Evolutionary conservation across 441 rosid genomes (phyloP).

Genomic region (Flueggea neowawraea): DNA sequence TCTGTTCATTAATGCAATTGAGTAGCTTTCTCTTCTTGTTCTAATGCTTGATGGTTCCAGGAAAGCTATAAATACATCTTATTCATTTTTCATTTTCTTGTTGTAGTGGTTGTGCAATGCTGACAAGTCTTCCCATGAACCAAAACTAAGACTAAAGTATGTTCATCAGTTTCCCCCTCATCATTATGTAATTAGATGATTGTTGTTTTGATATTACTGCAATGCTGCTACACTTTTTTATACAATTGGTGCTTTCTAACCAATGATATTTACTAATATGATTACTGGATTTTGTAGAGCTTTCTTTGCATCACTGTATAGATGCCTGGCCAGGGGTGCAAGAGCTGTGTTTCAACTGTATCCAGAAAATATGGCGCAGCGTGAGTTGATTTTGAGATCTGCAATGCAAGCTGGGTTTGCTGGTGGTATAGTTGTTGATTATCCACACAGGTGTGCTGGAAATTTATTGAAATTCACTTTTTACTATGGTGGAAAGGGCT

Average conservation of each 20-base stretch:
- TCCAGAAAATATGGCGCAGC: slow-evolving; percentile 83
- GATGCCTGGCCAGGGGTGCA: slow-evolving; percentile 86
- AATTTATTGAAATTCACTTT: not conserved
- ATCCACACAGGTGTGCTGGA: slow-evolving; percentile 73
- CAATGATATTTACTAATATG: not conserved
- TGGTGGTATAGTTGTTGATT: slow-evolving; percentile 92
- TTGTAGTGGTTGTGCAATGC: slow-evolving; percentile 96
- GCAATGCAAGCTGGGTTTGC: slow-evolving; percentile 95
- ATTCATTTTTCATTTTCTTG: no score
- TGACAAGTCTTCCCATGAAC: slow-evolving; percentile 94
- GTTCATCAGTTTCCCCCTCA: slow-evolving; percentile 8
- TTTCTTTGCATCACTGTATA: slow-evolving; percentile 85
- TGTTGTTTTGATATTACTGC: no score
- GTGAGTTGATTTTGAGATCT: slow-evolving; percentile 71
- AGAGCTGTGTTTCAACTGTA: slow-evolving; percentile 89
- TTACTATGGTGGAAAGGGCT: not conserved
- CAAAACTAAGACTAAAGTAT: slow-evolving; percentile 82
- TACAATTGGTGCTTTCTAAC: no score
- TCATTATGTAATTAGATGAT: no score
- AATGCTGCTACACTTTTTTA: not conserved
- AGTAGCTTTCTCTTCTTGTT: no score
- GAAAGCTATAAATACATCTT: no score
- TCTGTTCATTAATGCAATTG: no score
- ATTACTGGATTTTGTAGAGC: slow-evolving; percentile 41
- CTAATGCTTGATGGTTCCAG: no score